Base-by-base conservation (phyloP, 2,329 filamentous ascomycete genomes). In the Aspergillus ustus region DNA sequence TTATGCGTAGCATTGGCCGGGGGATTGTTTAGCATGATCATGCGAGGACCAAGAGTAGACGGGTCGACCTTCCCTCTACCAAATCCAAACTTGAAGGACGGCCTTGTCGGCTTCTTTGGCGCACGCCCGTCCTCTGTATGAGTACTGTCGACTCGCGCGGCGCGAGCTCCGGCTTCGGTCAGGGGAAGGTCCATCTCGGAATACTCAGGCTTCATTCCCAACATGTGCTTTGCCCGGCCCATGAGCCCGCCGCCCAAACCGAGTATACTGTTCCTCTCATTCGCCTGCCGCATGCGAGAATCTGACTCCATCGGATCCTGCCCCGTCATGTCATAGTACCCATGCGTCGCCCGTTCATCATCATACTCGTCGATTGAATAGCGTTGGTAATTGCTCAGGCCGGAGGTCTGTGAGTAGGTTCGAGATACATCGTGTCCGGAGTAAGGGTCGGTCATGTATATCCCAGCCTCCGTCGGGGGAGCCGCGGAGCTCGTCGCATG, bases 161-260 rank as follows among this genome's bases (percentile, higher is more conserved):
- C 79, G 69, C 83, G 80, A 52, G 83, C 84, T 57, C 83, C 86
- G 51, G 89, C 81, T 75, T 98, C 92, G 5, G 94, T 98, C 77
- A 99, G 83, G 15, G 95, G 95, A 58, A 99, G 83, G 75, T 99
- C 94, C 95, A 99, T 99, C 79, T 98, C 95, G 37, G 94, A 97
- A 78, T 99, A 98, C 65, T 89, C 69, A n/a, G 85, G 84, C 9
- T 87, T 90, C 88, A 97, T 93, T 57, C 95, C 94, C 63, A 99
- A 81, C 84, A 91, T 92, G 75, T 91, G 93, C 82, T 96, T 98
- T 46, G 94, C 90, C 72, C 86, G 89, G 49, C 93, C 95, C 72
- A 97, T 82, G 63, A 98, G 81, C 19, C 94, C 93, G 63, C 94
- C 93, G 63, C 94, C 93, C 72, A 98, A 80, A 68, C 89, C 87